Evolutionary conservation across 352 stramenopile species (phyloP), one percentile per base, ranked within the genome.

Genomic region (Globisporangium megalacanthum): DNA sequence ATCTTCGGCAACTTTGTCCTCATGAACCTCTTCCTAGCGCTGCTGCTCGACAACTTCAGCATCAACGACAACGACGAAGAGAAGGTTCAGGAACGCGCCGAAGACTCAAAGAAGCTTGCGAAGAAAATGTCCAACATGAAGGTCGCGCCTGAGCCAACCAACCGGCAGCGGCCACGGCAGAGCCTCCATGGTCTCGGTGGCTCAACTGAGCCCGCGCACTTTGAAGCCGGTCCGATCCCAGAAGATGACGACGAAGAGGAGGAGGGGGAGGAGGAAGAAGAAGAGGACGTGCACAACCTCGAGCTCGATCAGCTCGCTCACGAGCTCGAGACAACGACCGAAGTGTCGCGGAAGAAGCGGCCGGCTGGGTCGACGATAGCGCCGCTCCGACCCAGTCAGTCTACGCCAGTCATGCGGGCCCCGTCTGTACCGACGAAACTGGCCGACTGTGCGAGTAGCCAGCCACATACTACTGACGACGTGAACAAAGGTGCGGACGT

Each of bases 1-100:
- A 75, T 98, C 4, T 66, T 98, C 25, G 94, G 92, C 19, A 75
- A 88, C 36, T 98, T 97, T 56, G 83, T 97, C 22, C 64, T 98
- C 5, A 93, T 98, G 72, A 98, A 98, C 64, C 60, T 98, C 47
- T 98, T 98, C 65, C 65, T 97, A 35, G 94, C 93, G 4, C 78
- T 98, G 39, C 51, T 98, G 8, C 73, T 98, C 10, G 79, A 94
- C 55, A 93, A 95, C 52, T 98, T 98, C 51, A 87, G 79, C 48
- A 65, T 68, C 5, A 74, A 91, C 1, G 80, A 90, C n/a, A 74
- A 75, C 39, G 72, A 88, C 14, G 70, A 83, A 52, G 62, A 60
- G 6, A 41, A 44, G 31, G 36, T 49, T 15, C 68, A 73, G 44
- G 65, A 79, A 13, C 81, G 84, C 49, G 56, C 72, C 45, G 70